Conservation (phyloP, 2,329 filamentous ascomycete species). For the Colletotrichum trifolii region DNA sequence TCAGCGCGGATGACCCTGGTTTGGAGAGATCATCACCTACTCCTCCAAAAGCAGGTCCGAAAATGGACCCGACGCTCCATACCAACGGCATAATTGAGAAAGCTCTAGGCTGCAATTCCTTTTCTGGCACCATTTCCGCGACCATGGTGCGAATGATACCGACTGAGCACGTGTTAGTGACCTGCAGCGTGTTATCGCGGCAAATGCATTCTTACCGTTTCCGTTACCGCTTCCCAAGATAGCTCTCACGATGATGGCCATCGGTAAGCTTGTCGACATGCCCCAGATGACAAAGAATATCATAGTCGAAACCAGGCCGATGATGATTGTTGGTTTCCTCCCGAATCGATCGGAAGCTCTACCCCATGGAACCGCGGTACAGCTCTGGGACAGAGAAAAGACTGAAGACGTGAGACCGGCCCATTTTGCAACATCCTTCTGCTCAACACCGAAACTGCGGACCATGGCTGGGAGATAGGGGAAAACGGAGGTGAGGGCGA, state of each 20-base stretch:
- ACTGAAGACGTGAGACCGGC: slow-evolving; percentile 79
- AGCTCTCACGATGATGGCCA: slow-evolving; percentile 82
- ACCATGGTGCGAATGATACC: slow-evolving; percentile 93
- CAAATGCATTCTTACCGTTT: slow-evolving; percentile 65
- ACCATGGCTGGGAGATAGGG: slow-evolving; percentile 86
- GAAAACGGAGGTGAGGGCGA: slow-evolving; percentile 77
- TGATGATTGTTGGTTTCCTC: slow-evolving; percentile 83
- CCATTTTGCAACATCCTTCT: slow-evolving; percentile 81
- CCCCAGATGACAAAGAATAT: slow-evolving; percentile 84
- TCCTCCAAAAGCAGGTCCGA: slow-evolving; percentile 89
- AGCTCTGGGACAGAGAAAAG: slow-evolving; percentile 78
- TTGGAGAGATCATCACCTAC: too few species aligned
- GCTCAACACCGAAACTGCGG: slow-evolving; percentile 77
- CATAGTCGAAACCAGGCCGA: slow-evolving; percentile 83
- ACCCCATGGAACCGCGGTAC: slow-evolving; percentile 81
- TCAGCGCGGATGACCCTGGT: too few species aligned
- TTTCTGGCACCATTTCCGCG: slow-evolving; percentile 90
- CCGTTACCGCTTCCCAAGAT: slow-evolving; percentile 89
- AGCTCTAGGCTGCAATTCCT: slow-evolving; percentile 85
- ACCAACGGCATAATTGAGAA: slow-evolving; percentile 94
- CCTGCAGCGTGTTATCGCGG: not conserved
- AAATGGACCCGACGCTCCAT: slow-evolving; percentile 88
- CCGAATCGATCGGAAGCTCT: slow-evolving; percentile 81
- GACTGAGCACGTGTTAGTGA: slow-evolving; percentile 56
- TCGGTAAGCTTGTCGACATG: slow-evolving; percentile 79